Evolutionary conservation across 1,284 basidiomycete genomes (phyloP).

Genomic region (Boletus sp.): DNA sequence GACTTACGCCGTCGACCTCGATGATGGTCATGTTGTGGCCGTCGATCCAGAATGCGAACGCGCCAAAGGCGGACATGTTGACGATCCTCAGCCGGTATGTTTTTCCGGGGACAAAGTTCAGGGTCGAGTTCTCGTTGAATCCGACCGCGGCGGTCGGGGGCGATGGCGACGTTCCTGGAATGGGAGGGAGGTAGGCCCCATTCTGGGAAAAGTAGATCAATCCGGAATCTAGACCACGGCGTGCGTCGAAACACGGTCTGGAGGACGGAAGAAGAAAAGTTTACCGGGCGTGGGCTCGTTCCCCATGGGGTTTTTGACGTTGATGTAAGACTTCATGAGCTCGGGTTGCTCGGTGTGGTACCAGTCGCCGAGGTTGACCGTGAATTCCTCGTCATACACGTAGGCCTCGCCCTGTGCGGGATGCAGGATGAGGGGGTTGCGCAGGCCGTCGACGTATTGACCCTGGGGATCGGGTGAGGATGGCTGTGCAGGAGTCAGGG

Average conservation of each 20-base stretch:
- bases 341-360: constrained; percentile 76
- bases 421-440: constrained; percentile 79
- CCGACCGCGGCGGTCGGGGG: constrained; percentile 62
- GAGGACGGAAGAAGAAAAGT: constrained; percentile 11
- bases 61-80: constrained; percentile 74
- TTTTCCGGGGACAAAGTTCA: constrained; percentile 84
- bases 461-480: constrained; percentile 47
- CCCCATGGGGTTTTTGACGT: constrained; percentile 76
- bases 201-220: constrained; percentile 87
- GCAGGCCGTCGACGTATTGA: constrained; percentile 88
- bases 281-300: constrained; percentile 85
- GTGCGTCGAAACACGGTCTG: neutral
- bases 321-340: constrained; percentile 76
- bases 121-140: constrained; percentile 85
- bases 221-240: constrained; percentile 60
- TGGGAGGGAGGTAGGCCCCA: constrained; percentile 68
- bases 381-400: constrained; percentile 91
- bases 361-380: constrained; percentile 85
- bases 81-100: constrained; percentile 78
- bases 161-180: constrained; percentile 49
- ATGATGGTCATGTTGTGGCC: constrained; percentile 92
- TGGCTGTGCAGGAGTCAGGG: too few species aligned
- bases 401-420: constrained; percentile 57
- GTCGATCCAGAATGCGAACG: constrained; percentile 89
- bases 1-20: constrained; percentile 81